These are phyloP conservation scores for Mortierella polycephala DNA, from an alignment of 371 early-diverging fungal genomes.

Conservation along the genomic window DNA sequence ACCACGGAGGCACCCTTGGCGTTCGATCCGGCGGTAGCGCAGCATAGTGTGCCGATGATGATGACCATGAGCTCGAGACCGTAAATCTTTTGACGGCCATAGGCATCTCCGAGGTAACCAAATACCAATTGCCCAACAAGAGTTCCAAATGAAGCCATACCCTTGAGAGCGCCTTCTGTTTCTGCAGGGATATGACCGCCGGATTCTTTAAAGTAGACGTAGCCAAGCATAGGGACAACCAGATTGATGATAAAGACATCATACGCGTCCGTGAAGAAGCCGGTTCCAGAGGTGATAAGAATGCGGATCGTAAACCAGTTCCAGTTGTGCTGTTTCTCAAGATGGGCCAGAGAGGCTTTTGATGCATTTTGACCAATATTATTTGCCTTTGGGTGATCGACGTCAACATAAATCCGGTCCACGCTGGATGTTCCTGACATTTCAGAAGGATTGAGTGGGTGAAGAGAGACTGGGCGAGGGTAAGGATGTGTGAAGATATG, in stretches of 20 bases:
- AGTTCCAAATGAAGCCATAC: slow-evolving; percentile 81
- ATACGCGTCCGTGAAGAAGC: slow-evolving; percentile 70
- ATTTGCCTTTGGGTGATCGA: too few relatives aligned
- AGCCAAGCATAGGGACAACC: slow-evolving; percentile 80
- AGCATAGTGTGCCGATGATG: slow-evolving; percentile 63
- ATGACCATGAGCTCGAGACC: slow-evolving; percentile 69
- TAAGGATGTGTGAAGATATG: too few relatives aligned
- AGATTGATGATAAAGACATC: slow-evolving; percentile 75
- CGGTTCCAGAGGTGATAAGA: slow-evolving; percentile 31
- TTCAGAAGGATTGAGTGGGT: too few relatives aligned
- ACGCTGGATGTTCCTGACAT: too few relatives aligned
- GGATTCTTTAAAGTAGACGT: slow-evolving; percentile 68
- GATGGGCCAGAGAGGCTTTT: slow-evolving; percentile 10
- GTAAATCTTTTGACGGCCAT: slow-evolving; percentile 78
- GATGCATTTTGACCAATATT: too few relatives aligned
- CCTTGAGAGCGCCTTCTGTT: slow-evolving; percentile 78
- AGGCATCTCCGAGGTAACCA: slow-evolving; percentile 83
- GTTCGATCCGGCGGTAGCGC: slow-evolving; percentile 62
- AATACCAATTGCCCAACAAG: slow-evolving; percentile 83
- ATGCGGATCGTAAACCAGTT: slow-evolving; percentile 21
- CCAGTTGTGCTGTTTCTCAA: slow-evolving; percentile 10
- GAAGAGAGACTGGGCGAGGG: too few relatives aligned
- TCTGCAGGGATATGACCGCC: slow-evolving; percentile 58
- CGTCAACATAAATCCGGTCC: too few relatives aligned
- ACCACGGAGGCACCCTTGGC: slow-evolving; percentile 60